Evolutionary conservation across 257 asterid species (phyloP), one percentile per base, ranked within the genome.

Genomic region (Solanum paucissectum): DNA sequence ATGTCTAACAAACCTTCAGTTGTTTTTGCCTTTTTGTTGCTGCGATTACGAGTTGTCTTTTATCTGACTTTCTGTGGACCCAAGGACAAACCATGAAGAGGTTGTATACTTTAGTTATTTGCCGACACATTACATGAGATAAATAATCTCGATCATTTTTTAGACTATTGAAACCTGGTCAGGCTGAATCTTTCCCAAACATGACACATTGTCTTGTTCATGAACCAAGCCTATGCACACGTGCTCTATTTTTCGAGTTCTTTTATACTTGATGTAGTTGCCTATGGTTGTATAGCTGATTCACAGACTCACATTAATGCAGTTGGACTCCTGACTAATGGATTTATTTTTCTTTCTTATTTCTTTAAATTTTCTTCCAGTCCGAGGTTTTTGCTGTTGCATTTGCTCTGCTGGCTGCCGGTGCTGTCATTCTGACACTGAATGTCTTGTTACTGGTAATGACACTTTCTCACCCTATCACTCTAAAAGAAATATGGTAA

Each of bases 341-440:
- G 29, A 40, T n/a, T 85, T 16, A 9, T 77, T 46, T 23, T 25
- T 84, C 86, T 87, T 68, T 38, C 52, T 79, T 85, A 34, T 87
- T 18, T 49, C 21, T 60, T 82, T 66, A 58, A 33, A n/a, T 71
- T 60, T 9, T 85, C 40, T 81, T 89, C 82, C 98, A 97, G 99
- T 97, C 99, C 29, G 97, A 97, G 93, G 99, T 97, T 87, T 97
- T 96, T 89, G 99, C 98, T 60, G 99, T 97, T 85, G 98, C 99
- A 66, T 95, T 97, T 91, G 99, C 99, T 8, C 93, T 94, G 62
- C 97, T 97, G 13, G 99, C 99, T 11, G 92, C 98, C 12, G 99
- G 99, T 62, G 99, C 99, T 86, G 92, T 97, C 46, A 93, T 97
- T 91, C 93, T 97, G 91, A 97, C 99, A 86, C 87, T 96, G 94